These are phyloP conservation scores for Fusarium sp. DNA, from an alignment of 2,329 filamentous ascomycete species.

Conservation along the genomic window DNA sequence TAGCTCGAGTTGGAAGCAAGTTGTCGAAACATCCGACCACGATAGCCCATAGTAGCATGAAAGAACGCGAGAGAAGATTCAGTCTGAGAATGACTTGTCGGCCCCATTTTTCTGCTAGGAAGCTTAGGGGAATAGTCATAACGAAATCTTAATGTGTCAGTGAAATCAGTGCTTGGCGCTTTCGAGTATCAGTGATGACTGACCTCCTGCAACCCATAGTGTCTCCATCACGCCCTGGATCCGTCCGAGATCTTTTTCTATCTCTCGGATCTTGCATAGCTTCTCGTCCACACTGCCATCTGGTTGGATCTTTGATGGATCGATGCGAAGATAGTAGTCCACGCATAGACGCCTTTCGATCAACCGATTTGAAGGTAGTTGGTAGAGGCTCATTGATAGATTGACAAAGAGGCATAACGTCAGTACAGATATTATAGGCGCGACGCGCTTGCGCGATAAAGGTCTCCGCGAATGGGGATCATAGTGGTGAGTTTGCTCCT, in stretches of 20 bases:
- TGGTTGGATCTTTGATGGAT: constrained; percentile 50
- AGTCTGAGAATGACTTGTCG: constrained; percentile 57
- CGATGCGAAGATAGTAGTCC: constrained; percentile 61
- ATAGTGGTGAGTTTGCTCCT: not conserved
- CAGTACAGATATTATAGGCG: constrained; percentile 50
- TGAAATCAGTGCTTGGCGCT: accelerated
- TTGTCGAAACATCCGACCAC: constrained; percentile 38
- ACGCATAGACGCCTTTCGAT: constrained; percentile 64
- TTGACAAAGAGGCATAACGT: constrained; percentile 61
- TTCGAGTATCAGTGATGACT: not conserved
- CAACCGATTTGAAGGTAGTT: constrained; percentile 61
- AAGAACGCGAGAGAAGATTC: constrained; percentile 57
- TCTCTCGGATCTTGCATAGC: constrained; percentile 65
- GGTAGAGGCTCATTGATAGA: constrained; percentile 62
- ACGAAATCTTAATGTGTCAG: constrained; percentile 56
- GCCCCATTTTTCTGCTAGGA: constrained; percentile 60
- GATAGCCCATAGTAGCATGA: constrained; percentile 47
- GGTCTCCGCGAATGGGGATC: not conserved
- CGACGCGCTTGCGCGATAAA: not conserved
- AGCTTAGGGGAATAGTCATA: constrained; percentile 64
- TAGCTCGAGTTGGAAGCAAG: constrained; percentile 46
- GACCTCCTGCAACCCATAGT: constrained; percentile 63
- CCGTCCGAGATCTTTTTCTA: constrained; percentile 66
- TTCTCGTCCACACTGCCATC: constrained; percentile 62
- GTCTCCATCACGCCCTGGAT: constrained; percentile 66